phyloP scores from a whole-genome alignment of 2,329 filamentous ascomycete genomes.

The Penicillium sclerotigenum region DNA sequence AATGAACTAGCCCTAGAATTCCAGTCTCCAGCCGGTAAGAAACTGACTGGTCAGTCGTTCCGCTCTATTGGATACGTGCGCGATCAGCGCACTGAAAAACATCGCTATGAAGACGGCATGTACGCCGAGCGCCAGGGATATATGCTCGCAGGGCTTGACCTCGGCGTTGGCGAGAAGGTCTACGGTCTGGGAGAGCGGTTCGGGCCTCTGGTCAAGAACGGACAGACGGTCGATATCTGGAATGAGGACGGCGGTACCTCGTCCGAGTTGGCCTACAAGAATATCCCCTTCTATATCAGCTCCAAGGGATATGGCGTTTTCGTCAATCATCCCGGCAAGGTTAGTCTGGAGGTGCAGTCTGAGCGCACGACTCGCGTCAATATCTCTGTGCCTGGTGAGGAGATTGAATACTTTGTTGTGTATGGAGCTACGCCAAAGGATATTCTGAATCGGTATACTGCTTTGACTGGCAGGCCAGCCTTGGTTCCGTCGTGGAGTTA shows the following conservation, averaged over 20 bases:
- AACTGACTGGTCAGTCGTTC: constrained; percentile 38
- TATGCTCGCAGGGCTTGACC: constrained; percentile 40
- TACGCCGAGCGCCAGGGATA: constrained; percentile 40
- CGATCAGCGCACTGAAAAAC: constrained; percentile 33
- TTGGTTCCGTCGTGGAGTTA: constrained; percentile 71
- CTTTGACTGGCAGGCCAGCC: constrained; percentile 63
- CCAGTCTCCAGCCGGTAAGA: constrained; percentile 23
- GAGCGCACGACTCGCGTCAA: constrained; percentile 70
- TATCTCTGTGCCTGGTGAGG: constrained; percentile 65
- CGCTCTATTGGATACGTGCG: constrained; percentile 42
- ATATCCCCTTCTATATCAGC: constrained; percentile 42
- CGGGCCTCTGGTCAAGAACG: constrained; percentile 72
- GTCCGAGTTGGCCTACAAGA: constrained; percentile 42
- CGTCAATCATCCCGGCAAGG: constrained; percentile 65
- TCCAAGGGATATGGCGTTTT: constrained; percentile 75
- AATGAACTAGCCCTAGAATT: constrained; percentile 37
- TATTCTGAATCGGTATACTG: constrained; percentile 64
- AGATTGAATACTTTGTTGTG: constrained; percentile 71
- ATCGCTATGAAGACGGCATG: constrained; percentile 34
- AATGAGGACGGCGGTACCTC: constrained; percentile 53
- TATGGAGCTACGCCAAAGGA: constrained; percentile 70
- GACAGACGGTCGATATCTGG: constrained; percentile 65
- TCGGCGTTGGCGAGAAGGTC: constrained; percentile 59
- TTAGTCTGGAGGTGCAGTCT: constrained; percentile 71
- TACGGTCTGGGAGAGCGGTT: constrained; percentile 75